Base-by-base conservation (phyloP, 192 early-diverging fungal species). In the Lobosporangium transversale region DNA sequence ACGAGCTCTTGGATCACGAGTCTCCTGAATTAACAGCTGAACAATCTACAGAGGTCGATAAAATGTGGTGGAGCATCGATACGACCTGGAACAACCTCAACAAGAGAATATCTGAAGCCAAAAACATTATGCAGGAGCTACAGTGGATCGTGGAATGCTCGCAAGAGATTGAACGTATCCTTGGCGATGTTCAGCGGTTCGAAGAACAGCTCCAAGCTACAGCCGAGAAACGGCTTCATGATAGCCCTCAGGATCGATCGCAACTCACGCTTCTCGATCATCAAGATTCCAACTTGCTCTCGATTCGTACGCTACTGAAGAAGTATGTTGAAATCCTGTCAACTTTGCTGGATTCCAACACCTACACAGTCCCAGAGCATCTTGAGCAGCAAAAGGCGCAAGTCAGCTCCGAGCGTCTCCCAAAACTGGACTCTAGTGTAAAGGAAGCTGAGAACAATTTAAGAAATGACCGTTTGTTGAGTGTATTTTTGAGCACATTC, bases 121-220 rank as follows among this genome's bases (percentile, higher is more conserved):
- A 57, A 26, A 42, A 50, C 32, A 35, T 52, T 12, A 20, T 67
- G 18, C 73, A 76, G 53, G 73, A 76, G 37, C 35, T 76, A 32
- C 33, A 66, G n/a, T 76, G 73, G 73, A 62, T 76, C 27, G 51
- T 76, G n/a, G 52, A 67, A 21, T 76, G 73, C 27, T 48, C 65
- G 1, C 73, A 76, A 18, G 73, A 76, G 30, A 55, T 76, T 14
- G 65, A 66, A 15, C 73, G 45, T 26, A 62, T 76, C 18, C 51
- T 66, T 20, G 47, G 35, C n/a, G 73, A 76, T 32, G 24, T 76
- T 23, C 53, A 76, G 27, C 36, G 64, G 24, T 76, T 67, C 30
- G 58, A 66, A 36, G 58, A 62, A 17, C 73, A 76, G n/a, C 53
- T 76, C 40, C 44, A 47, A 15, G 53, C 59, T 11, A 48, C 59